These are phyloP conservation scores for Tylopilus intermedius DNA, from an alignment of 768 basidiomycete genomes.

Conservation along the genomic window DNA sequence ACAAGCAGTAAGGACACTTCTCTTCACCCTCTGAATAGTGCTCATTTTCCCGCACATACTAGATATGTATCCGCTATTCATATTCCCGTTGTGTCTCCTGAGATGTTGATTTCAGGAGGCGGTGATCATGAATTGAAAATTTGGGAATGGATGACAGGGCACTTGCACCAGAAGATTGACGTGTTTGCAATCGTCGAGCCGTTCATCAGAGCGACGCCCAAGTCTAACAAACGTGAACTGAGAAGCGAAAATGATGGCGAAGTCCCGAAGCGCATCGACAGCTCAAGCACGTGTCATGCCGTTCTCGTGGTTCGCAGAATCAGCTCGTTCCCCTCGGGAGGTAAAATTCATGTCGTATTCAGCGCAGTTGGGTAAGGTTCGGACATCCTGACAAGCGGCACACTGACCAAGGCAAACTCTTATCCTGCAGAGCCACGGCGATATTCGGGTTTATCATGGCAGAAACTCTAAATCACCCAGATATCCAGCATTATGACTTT, in stretches of 20 bases:
- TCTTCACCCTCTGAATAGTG: not conserved
- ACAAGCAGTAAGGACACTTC: conserved; percentile 55
- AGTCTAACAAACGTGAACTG: conserved; percentile 26
- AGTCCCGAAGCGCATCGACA: not conserved
- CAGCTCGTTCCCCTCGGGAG: conserved; percentile 37
- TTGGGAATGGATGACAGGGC: conserved; percentile 77
- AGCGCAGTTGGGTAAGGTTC: conserved; percentile 64
- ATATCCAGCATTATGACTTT: conserved; percentile 44
- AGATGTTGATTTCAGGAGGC: conserved; percentile 75
- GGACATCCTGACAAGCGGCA: not conserved
- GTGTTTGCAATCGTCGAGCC: conserved; percentile 47
- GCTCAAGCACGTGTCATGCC: conserved; percentile 13
- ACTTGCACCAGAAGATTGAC: conserved; percentile 44
- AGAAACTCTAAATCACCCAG: conserved; percentile 18
- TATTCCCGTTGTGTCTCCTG: conserved; percentile 45
- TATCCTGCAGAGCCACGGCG: conserved; percentile 52
- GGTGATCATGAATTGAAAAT: conserved; percentile 74
- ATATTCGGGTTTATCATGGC: conserved; percentile 49
- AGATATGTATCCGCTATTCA: conserved; percentile 85
- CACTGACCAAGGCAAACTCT: not conserved
- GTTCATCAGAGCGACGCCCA: conserved; percentile 37
- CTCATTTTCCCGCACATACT: conserved; percentile 1
- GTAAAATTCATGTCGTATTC: conserved; percentile 50
- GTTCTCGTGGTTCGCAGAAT: conserved; percentile 60
- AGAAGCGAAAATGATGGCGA: conserved; percentile 6